Conservation (phyloP, 2,329 filamentous ascomycete species). For the Pseudopithomyces maydicus region DNA sequence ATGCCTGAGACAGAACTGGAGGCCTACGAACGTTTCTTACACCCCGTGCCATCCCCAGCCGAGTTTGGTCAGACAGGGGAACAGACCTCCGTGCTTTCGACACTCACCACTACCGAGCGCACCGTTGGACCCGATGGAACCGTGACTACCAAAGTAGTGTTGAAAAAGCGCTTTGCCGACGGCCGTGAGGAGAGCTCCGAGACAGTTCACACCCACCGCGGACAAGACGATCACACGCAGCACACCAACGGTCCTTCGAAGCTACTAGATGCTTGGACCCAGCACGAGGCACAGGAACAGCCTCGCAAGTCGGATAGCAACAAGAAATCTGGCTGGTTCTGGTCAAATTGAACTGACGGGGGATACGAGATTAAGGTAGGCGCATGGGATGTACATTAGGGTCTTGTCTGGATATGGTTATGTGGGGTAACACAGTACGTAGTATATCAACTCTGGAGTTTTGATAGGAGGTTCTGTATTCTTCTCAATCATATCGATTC, state of each 20-base stretch:
- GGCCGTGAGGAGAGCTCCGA: conserved; percentile 64
- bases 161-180: conserved; percentile 65
- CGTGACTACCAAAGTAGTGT: conserved; percentile 60
- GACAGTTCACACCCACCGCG: conserved; percentile 53
- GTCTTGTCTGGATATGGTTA: not conserved
- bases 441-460: conserved; percentile 1
- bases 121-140: conserved; percentile 62
- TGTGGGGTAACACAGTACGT: not conserved
- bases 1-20: conserved; percentile 55
- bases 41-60: conserved; percentile 27
- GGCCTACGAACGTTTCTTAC: conserved; percentile 57
- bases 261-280: conserved; percentile 11
- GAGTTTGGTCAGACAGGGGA: conserved; percentile 16
- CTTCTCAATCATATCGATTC: not conserved
- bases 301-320: conserved; percentile 3
- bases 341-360: conserved; percentile 26
- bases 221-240: conserved; percentile 21
- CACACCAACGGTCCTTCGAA: not conserved
- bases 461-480: not conserved
- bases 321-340: conserved; percentile 38
- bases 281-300: conserved; percentile 6
- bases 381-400: not conserved
- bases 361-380: not conserved
- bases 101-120: conserved; percentile 62
- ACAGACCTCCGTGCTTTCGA: conserved; percentile 55